Evolutionary conservation across 257 asterid species (phyloP).

Genomic region (Osmanthus fragrans): DNA sequence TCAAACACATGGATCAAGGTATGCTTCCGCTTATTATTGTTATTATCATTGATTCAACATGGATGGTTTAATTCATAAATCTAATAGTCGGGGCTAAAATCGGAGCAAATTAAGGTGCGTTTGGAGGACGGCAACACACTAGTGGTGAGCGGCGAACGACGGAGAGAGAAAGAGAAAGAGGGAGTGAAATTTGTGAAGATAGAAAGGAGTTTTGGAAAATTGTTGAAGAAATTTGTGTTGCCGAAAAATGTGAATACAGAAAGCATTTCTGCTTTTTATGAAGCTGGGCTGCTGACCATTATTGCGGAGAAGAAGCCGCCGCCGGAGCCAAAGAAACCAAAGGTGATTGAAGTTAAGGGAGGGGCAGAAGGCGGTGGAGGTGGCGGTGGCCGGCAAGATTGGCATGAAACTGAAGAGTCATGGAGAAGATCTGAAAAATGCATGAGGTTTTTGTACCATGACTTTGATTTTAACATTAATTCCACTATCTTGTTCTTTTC

Average conservation of each 20-base stretch:
- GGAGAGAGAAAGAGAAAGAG: slow-evolving; percentile 23
- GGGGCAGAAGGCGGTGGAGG: not conserved
- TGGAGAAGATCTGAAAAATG: not conserved
- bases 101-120: slow-evolving; percentile 20
- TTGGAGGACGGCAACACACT: slow-evolving; percentile 21
- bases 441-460: not conserved
- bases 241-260: slow-evolving; percentile 33
- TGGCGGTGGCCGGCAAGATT: not conserved
- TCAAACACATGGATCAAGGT: too few relatives aligned
- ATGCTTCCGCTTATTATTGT: too few relatives aligned
- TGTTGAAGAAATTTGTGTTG: slow-evolving; percentile 38
- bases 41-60: too few relatives aligned
- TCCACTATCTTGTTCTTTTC: too few relatives aligned
- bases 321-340: slow-evolving; percentile 21
- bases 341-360: slow-evolving; percentile 18
- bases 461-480: too few relatives aligned
- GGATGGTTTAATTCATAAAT: too few relatives aligned
- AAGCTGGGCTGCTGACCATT: slow-evolving; percentile 33
- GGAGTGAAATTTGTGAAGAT: slow-evolving; percentile 10
- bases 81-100: slow-evolving; percentile 29
- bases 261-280: slow-evolving; percentile 16
- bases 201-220: slow-evolving; percentile 35
- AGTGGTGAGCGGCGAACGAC: slow-evolving; percentile 24
- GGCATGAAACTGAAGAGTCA: not conserved
- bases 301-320: slow-evolving; percentile 24